A percentile compares a stretch with the other conserved stretches of the same genome.
Conservation (phyloP, 192 early-diverging fungal species). For the Mortierella alpina region DNA sequence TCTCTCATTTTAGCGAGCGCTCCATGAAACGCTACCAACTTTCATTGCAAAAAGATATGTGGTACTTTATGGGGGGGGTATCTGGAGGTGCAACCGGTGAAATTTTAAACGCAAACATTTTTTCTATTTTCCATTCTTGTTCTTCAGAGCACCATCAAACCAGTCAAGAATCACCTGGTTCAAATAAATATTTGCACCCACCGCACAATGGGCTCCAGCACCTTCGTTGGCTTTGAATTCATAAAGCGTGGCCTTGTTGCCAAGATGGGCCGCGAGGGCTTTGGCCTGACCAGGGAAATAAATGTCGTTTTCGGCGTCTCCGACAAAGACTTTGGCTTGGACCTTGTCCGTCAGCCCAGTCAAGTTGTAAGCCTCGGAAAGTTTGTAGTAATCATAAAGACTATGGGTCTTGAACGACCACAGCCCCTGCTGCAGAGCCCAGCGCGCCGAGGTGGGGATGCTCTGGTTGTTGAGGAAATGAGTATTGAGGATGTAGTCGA, state of each 20-base stretch:
- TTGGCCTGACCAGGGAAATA: constrained; percentile 33
- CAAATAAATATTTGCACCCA: constrained; percentile 24
- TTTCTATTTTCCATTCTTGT: constrained; percentile 28
- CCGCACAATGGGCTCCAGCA: constrained; percentile 29
- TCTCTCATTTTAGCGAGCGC: constrained; percentile 15
- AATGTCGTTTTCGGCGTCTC: constrained; percentile 28
- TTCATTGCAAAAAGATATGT: constrained; percentile 20
- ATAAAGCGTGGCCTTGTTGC: constrained; percentile 28
- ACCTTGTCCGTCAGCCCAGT: constrained; percentile 31
- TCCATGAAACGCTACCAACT: constrained; percentile 18
- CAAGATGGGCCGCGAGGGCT: constrained; percentile 26
- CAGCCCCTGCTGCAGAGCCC: constrained; percentile 33
- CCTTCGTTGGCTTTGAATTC: constrained; percentile 32
- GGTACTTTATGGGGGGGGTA: constrained; percentile 10
- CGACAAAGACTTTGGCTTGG: constrained; percentile 23
- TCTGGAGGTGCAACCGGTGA: constrained; percentile 4
- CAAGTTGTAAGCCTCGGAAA: constrained; percentile 29
- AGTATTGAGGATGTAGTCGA: constrained; percentile 27
- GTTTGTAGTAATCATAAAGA: constrained; percentile 26
- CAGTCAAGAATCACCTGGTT: constrained; percentile 31
- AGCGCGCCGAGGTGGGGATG: constrained; percentile 25
- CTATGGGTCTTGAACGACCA: constrained; percentile 34
- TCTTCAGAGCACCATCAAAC: constrained; percentile 32
- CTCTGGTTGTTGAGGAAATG: constrained; percentile 20
- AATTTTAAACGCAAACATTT: constrained; percentile 5